Evolutionary conservation across 1,284 basidiomycete genomes (phyloP).

Genomic region (Wolfiporia cocos): DNA sequence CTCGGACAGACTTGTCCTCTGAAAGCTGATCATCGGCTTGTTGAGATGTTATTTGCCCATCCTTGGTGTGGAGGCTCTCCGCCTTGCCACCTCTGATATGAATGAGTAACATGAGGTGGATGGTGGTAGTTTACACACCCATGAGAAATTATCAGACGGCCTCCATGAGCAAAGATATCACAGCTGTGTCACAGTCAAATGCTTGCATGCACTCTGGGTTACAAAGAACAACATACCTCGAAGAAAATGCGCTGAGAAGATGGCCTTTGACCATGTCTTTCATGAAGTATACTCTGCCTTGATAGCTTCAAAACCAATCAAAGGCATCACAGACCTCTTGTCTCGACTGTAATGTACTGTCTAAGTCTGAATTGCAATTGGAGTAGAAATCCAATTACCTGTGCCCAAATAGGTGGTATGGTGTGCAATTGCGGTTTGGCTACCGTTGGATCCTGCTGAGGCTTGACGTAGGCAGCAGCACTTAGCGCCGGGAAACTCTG

Average conservation of each 20-base stretch:
- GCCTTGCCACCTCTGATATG: conserved; percentile 57
- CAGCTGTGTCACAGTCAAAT: conserved; percentile 36
- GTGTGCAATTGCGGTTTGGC: conserved; percentile 1
- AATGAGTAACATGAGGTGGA: neutral
- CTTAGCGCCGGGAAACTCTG: neutral
- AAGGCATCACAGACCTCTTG: conserved; percentile 77
- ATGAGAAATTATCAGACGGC: conserved; percentile 71
- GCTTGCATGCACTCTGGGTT: neutral
- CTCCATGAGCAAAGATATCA: conserved; percentile 55
- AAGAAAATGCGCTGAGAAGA: conserved; percentile 60
- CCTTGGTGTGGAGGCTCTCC: conserved; percentile 40
- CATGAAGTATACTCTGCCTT: conserved; percentile 67
- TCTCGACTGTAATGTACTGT: conserved; percentile 44
- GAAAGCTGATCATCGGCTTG: conserved; percentile 56
- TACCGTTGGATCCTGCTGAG: neutral
- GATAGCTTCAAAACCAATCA: conserved; percentile 70
- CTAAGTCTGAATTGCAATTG: neutral
- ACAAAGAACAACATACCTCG: conserved; percentile 37
- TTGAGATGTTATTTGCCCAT: conserved; percentile 32
- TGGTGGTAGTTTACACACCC: conserved; percentile 42
- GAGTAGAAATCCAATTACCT: conserved; percentile 18
- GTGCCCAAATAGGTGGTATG: conserved; percentile 29
- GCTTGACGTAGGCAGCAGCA: neutral
- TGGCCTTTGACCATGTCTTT: conserved; percentile 66
- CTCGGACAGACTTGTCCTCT: conserved; percentile 62